Base-by-base conservation (phyloP, 164 flowering plant species). In the Amborella trichopoda region DNA sequence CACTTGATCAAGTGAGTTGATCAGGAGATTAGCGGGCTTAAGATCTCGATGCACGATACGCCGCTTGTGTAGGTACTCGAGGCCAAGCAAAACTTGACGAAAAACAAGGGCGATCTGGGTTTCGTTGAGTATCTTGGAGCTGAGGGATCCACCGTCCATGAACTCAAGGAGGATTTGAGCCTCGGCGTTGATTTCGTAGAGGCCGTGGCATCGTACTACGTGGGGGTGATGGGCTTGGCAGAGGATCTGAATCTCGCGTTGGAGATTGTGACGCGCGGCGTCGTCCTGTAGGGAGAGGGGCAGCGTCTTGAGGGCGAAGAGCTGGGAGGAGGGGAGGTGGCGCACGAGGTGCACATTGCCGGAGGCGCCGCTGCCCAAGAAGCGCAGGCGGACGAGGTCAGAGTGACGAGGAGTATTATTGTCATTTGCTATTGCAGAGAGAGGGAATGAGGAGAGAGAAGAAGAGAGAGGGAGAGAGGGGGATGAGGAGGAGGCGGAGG, bases 341-440 rank as follows among this genome's bases (percentile, higher is more conserved):
- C 65, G 39, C 8, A 85, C 97, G 54, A 79, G 78, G 74, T 82
- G 82, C 22, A 89, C 97, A 37, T 93, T 85, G 6, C 97, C 94
- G 9, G 93, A 90, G 50, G 45, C 48, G 21, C 97, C 97, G 66
- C 73, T 61, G 3, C 95, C 97, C 73, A 89, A 63, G 16, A 87
- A 68, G 48, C 63, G 71, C 45, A 68, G 26, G 9, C 74, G 64
- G 13, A 78, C 88, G 28, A 89, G 81, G 25, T 85, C 85, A 4
- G 78, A n/a, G n/a, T n/a, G n/a, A n/a, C n/a, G n/a, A n/a, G n/a
- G n/a, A n/a, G n/a, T n/a, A n/a, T n/a, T n/a, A n/a, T n/a, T n/a
- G n/a, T n/a, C n/a, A n/a, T n/a, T n/a, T n/a, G n/a, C n/a, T n/a
- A n/a, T n/a, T n/a, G n/a, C n/a, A n/a, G n/a, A n/a, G n/a, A n/a